Conservation (phyloP, 2,329 filamentous ascomycete species). For the Mycosphaerella arachidis region DNA sequence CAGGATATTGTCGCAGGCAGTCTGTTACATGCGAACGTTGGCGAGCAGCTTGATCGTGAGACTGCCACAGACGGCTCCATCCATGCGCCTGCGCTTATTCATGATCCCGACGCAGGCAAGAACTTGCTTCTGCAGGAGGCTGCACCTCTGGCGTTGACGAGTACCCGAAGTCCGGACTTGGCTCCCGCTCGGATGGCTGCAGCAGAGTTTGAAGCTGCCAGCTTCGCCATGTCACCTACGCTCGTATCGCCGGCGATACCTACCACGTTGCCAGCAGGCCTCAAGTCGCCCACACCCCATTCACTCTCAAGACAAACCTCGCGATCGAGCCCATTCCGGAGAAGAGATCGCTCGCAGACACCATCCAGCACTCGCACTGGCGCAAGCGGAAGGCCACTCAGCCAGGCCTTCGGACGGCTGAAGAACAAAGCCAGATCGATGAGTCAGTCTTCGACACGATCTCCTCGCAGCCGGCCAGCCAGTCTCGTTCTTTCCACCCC, state of each 20-base stretch:
- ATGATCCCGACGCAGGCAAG: background rate
- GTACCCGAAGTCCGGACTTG: conserved; percentile 1
- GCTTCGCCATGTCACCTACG: background rate
- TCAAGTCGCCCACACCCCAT: background rate
- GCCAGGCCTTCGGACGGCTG: conserved; percentile 16
- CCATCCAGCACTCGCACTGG: background rate
- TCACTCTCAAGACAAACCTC: conserved; percentile 1
- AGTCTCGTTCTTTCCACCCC: conserved; percentile 13
- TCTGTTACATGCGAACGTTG: background rate
- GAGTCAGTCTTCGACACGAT: conserved; percentile 8
- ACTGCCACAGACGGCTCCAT: background rate
- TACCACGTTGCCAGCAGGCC: background rate
- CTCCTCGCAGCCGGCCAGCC: conserved; percentile 11
- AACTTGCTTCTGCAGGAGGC: background rate
- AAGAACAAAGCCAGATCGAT: conserved; percentile 13
- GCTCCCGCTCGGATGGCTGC: background rate
- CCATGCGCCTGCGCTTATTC: background rate
- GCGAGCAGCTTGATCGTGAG: background rate
- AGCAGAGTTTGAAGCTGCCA: background rate
- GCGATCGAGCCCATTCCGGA: conserved; percentile 4
- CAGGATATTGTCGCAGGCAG: background rate
- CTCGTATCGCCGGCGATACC: background rate
- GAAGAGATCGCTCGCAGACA: conserved; percentile 1
- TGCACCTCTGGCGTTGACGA: background rate
- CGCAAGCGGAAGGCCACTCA: conserved; percentile 10